These are phyloP conservation scores for Leccinellum rugosiceps DNA, from an alignment of 768 basidiomycete species.

Conservation along the genomic window DNA sequence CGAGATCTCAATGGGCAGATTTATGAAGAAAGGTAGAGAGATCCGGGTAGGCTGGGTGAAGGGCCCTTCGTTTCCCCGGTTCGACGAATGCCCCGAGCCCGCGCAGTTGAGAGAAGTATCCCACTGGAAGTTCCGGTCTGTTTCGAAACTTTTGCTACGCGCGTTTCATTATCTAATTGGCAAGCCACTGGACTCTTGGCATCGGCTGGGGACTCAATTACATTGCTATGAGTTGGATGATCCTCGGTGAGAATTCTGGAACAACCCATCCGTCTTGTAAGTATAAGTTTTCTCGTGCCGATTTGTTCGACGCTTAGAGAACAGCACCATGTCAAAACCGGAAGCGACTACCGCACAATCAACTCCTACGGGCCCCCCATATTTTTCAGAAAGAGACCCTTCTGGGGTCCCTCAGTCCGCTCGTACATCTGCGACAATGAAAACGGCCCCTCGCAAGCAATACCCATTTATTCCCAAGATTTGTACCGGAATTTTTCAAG, in stretches of 20 bases:
- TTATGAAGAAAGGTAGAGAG: background rate
- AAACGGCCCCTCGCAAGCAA: background rate
- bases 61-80: background rate
- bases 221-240: background rate
- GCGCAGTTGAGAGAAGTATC: background rate
- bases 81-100: background rate
- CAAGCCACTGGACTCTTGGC: background rate
- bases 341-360: background rate
- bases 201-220: too few species aligned
- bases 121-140: background rate
- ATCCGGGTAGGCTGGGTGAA: background rate
- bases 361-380: background rate
- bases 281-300: background rate
- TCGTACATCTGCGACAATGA: conserved; percentile 2
- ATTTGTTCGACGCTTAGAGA: background rate
- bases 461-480: conserved; percentile 27
- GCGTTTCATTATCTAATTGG: background rate
- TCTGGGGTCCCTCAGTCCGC: background rate
- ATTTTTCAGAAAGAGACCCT: background rate
- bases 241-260: background rate
- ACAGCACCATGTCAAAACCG: background rate
- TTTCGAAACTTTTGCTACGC: background rate
- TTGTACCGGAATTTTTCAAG: conserved; percentile 63
- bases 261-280: background rate
- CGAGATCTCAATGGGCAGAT: background rate